Conservation (phyloP, 345 rosid species). For the Aquilaria malaccensis region DNA sequence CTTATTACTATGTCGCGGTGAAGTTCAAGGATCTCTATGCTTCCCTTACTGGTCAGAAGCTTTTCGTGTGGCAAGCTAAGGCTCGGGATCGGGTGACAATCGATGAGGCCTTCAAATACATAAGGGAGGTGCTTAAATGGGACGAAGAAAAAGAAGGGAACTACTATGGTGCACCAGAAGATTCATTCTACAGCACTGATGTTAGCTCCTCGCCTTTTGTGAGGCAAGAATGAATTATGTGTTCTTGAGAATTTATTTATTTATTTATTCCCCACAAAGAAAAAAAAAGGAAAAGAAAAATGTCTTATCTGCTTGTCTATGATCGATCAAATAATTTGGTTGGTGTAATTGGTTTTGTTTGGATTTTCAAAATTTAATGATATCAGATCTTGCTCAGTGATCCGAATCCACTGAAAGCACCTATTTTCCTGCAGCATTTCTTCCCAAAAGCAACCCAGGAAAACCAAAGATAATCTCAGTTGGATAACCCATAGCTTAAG, state of each 20-base stretch:
- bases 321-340: too few relatives aligned
- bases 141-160: slow-evolving; percentile 85
- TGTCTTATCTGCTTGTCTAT: too few relatives aligned
- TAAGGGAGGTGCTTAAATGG: slow-evolving; percentile 95
- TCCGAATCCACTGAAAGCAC: too few relatives aligned
- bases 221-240: slow-evolving; percentile 38
- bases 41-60: slow-evolving; percentile 64
- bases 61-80: slow-evolving; percentile 86
- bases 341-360: too few relatives aligned
- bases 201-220: slow-evolving; percentile 79
- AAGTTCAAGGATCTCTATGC: slow-evolving; percentile 91
- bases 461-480: too few relatives aligned
- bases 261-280: not conserved
- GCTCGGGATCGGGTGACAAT: slow-evolving; percentile 73
- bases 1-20: slow-evolving; percentile 85
- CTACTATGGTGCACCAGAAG: slow-evolving; percentile 69
- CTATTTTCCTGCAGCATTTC: not conserved
- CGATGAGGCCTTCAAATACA: slow-evolving; percentile 83
- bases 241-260: not conserved
- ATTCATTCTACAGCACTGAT: slow-evolving; percentile 90
- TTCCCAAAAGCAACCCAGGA: too few relatives aligned
- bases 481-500: too few relatives aligned
- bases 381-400: not conserved
- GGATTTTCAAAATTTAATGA: too few relatives aligned
- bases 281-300: not conserved